phyloP scores from a whole-genome alignment of 176 grass and related monocot genomes.

The Tillandsia leiboldiana region DNA sequence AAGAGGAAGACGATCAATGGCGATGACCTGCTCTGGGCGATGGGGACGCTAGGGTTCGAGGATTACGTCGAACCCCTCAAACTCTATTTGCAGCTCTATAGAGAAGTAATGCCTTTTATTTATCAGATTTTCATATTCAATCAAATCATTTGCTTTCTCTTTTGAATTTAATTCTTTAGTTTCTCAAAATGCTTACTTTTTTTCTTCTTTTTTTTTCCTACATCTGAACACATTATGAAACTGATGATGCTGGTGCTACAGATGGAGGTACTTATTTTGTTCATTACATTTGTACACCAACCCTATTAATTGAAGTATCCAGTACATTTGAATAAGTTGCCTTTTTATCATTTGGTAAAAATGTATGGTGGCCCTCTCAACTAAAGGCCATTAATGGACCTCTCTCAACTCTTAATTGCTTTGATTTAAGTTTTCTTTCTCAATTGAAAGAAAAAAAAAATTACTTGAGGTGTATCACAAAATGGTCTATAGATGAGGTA shows the following conservation, averaged over 20 bases:
- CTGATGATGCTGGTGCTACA: slow-evolving; percentile 15
- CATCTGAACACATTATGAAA: slow-evolving; percentile 2
- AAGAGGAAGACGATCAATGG: slow-evolving; percentile 79
- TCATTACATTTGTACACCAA: neutral
- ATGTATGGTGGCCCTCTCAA: no score
- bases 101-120: slow-evolving; percentile 34
- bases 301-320: neutral
- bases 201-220: slow-evolving; percentile 8
- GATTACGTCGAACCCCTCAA: slow-evolving; percentile 70
- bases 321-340: neutral
- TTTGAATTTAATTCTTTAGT: neutral
- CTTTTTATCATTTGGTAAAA: neutral
- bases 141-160: slow-evolving; percentile 5
- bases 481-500: no score
- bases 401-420: no score
- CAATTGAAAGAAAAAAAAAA: no score
- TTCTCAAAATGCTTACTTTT: slow-evolving; percentile 1
- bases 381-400: no score
- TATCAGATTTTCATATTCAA: neutral
- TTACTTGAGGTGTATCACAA: no score
- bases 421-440: no score
- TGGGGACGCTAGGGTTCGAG: slow-evolving; percentile 57
- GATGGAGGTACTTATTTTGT: slow-evolving; percentile 31
- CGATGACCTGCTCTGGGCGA: slow-evolving; percentile 55
- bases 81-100: slow-evolving; percentile 50